Evolutionary conservation across 495 filamentous ascomycete genomes (phyloP).

Genomic region (Bacidia rubella): DNA sequence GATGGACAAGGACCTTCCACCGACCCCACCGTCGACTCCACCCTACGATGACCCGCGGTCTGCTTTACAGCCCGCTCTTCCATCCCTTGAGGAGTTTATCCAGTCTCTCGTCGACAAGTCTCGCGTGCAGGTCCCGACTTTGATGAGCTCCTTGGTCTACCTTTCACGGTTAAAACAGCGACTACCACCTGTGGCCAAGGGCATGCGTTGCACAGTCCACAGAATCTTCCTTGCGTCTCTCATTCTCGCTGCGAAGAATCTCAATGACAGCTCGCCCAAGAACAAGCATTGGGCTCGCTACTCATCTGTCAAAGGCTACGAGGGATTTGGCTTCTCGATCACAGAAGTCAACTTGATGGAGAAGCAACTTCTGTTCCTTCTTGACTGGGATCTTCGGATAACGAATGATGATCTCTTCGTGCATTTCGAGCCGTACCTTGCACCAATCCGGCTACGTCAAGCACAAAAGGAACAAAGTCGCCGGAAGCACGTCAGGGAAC

Average conservation of each 20-base stretch:
- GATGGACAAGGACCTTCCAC: conserved; percentile 45
- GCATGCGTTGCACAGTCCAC: conserved; percentile 92
- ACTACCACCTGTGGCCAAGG: conserved; percentile 88
- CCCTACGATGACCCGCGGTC: conserved; percentile 38
- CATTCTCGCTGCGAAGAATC: conserved; percentile 66
- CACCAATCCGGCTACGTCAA: conserved; percentile 53
- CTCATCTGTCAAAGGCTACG: conserved; percentile 59
- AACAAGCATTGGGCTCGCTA: conserved; percentile 99
- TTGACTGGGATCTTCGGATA: conserved; percentile 87
- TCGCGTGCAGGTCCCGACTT: conserved; percentile 90
- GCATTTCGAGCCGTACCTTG: conserved; percentile 79
- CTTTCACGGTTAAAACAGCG: conserved; percentile 68
- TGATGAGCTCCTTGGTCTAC: conserved; percentile 95
- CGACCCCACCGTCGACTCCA: conserved; percentile 54
- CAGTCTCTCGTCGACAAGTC: conserved; percentile 77
- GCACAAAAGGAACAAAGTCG: conserved; percentile 20
- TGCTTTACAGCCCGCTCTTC: conserved; percentile 39
- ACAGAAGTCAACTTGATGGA: conserved; percentile 98
- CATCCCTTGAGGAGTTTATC: conserved; percentile 82
- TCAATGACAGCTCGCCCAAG: conserved; percentile 90
- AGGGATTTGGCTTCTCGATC: conserved; percentile 78
- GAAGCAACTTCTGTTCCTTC: conserved; percentile 84
- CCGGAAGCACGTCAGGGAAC: conserved; percentile 14
- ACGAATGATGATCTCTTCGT: conserved; percentile 69
- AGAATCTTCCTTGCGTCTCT: conserved; percentile 71